Percentiles rank a stretch among this genome's conserved stretches.
Evolutionary conservation across 345 rosid species (phyloP).

Genomic region (Diplotaxis tenuifolia): DNA sequence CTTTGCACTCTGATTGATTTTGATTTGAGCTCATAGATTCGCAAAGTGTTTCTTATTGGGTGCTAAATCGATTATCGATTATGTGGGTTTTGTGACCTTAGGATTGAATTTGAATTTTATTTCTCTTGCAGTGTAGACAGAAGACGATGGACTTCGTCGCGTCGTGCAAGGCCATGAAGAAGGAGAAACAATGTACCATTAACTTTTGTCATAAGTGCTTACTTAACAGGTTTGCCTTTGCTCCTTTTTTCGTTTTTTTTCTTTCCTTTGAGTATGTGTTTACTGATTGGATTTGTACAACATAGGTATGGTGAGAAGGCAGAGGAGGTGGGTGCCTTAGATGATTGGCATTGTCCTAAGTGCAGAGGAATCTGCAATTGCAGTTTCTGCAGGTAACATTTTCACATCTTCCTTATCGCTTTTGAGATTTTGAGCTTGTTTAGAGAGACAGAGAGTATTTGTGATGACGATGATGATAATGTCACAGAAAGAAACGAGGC

Average conservation of each 20-base stretch:
- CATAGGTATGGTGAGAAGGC: slow-evolving; percentile 41
- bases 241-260: not conserved
- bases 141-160: slow-evolving; percentile 40
- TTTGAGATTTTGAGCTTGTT: not conserved
- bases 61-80: not conserved
- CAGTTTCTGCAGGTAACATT: slow-evolving; percentile 21
- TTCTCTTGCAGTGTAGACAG: slow-evolving; percentile 36
- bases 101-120: not conserved
- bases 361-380: slow-evolving; percentile 23
- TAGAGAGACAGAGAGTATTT: not conserved
- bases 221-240: slow-evolving; percentile 26
- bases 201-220: slow-evolving; percentile 39
- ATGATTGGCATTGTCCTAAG: slow-evolving; percentile 32
- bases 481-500: slow-evolving; percentile 4
- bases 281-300: not conserved
- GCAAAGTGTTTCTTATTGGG: no score
- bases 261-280: not conserved
- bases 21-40: not conserved
- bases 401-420: not conserved
- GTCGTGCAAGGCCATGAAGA: slow-evolving; percentile 23
- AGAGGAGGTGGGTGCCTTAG: slow-evolving; percentile 21
- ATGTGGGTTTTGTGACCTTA: not conserved
- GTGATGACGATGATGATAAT: not conserved
- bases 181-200: slow-evolving; percentile 23
- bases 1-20: not conserved